Evolutionary conservation across 176 grass and related monocot genomes (phyloP).

Genomic region (Avena eriantha): DNA sequence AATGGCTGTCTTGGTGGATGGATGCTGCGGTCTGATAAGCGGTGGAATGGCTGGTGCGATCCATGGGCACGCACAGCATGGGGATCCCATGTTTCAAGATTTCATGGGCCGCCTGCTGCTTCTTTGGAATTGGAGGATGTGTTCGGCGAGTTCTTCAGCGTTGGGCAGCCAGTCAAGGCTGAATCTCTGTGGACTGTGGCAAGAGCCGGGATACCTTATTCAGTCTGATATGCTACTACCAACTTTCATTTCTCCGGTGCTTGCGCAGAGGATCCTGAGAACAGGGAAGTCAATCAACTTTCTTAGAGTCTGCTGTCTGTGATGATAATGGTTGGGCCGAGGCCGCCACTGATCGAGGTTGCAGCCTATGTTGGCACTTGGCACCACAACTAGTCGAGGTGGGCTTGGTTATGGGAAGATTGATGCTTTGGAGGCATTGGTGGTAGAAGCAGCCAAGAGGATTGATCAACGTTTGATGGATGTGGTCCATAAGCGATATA

Average conservation of each 20-base stretch:
- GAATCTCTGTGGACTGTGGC: slow-evolving; percentile 93
- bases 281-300: slow-evolving; percentile 97
- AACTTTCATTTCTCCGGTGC: slow-evolving; percentile 78
- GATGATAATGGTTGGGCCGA: slow-evolving; percentile 89
- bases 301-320: slow-evolving; percentile 87
- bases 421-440: slow-evolving; percentile 83
- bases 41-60: slow-evolving; percentile 85
- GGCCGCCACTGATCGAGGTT: slow-evolving; percentile 58
- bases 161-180: slow-evolving; percentile 80
- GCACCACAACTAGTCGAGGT: slow-evolving; percentile 74
- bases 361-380: slow-evolving; percentile 88
- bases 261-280: slow-evolving; percentile 83
- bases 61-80: slow-evolving; percentile 82
- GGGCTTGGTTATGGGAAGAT: slow-evolving; percentile 92
- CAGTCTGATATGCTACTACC: slow-evolving; percentile 88
- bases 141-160: slow-evolving; percentile 85
- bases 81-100: slow-evolving; percentile 83
- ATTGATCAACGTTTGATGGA: slow-evolving; percentile 88
- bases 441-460: slow-evolving; percentile 85
- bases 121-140: slow-evolving; percentile 75
- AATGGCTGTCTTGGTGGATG: slow-evolving; percentile 91
- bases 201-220: slow-evolving; percentile 76
- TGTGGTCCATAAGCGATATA: slow-evolving; percentile 83
- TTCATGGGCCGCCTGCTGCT: slow-evolving; percentile 82
- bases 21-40: slow-evolving; percentile 63